These are phyloP conservation scores for Claviceps sp. DNA, from an alignment of 2,329 filamentous ascomycete species.

Conservation along the genomic window DNA sequence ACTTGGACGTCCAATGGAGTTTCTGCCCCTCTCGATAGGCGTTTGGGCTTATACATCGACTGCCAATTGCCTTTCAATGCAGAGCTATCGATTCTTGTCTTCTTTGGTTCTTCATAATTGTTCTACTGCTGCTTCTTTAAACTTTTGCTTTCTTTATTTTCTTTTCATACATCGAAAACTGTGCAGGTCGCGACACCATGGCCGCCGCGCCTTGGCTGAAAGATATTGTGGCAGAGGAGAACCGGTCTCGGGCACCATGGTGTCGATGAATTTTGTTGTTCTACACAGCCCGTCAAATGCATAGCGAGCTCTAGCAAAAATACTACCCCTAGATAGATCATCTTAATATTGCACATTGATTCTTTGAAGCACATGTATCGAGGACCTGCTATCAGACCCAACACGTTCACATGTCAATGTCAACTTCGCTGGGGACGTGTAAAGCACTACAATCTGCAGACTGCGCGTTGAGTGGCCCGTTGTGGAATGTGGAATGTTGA, in stretches of 20 bases:
- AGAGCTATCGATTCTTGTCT: not conserved
- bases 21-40: not conserved
- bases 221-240: not conserved
- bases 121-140: not conserved
- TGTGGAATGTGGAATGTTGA: no score
- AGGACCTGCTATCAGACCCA: not conserved
- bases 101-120: not conserved
- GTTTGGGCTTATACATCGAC: conserved; percentile 1
- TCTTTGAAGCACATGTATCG: not conserved
- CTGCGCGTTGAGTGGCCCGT: no score
- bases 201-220: not conserved
- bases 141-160: not conserved
- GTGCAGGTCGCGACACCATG: not conserved
- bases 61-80: not conserved
- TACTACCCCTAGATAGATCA: conserved; percentile 3
- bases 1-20: not conserved
- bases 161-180: not conserved
- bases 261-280: not conserved
- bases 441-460: no score
- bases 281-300: conserved; percentile 3
- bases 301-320: conserved; percentile 5
- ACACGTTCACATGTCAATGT: conserved; percentile 6
- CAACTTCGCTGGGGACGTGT: not conserved
- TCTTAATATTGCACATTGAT: conserved; percentile 3
- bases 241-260: not conserved